Conservation (phyloP, 441 rosid genomes). For the Adansonia madagascariensis region DNA sequence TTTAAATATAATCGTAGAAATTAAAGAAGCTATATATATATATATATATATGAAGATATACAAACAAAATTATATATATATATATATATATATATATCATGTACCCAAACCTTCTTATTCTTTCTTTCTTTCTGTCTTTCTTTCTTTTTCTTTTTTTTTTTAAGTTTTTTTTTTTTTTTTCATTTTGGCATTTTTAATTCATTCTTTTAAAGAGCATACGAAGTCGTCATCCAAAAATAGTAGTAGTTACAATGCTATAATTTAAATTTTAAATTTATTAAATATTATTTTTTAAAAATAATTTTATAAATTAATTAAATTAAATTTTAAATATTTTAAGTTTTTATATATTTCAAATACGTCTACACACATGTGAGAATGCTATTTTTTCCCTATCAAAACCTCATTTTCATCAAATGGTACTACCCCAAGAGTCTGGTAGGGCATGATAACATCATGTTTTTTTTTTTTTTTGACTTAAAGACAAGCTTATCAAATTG, state of each 20-base stretch:
- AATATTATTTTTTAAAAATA: too few species aligned
- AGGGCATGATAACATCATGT: neutral
- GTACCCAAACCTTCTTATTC: constrained; percentile 17
- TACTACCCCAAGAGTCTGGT: neutral
- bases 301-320: too few species aligned
- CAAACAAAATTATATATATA: neutral
- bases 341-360: neutral
- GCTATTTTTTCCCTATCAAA: neutral
- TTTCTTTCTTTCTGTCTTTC: neutral
- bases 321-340: too few species aligned
- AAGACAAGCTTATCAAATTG: neutral
- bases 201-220: neutral
- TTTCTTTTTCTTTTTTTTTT: neutral
- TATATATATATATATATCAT: neutral
- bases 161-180: neutral
- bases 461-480: neutral
- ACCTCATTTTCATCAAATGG: neutral
- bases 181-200: neutral
- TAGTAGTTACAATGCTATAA: neutral
- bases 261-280: too few species aligned
- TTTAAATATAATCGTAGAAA: neutral
- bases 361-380: too few species aligned
- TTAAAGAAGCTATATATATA: neutral
- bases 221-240: too few species aligned
- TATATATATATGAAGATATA: neutral